Conservation (phyloP, 805 yeast species). For the Starmerella bombicola region DNA sequence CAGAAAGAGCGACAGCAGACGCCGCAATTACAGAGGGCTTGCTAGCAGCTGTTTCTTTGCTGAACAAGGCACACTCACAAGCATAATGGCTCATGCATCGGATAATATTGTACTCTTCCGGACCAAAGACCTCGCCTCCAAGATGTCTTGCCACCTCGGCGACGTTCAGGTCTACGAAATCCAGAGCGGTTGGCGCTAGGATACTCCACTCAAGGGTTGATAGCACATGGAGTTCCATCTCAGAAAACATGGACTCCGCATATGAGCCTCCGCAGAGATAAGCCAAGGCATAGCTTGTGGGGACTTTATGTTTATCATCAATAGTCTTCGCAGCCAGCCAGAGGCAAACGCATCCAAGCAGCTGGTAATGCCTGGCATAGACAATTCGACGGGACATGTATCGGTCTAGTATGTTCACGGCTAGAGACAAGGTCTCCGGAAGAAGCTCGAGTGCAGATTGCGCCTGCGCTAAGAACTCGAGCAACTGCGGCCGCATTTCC, state of each 20-base stretch:
- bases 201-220: slow-evolving; percentile 62
- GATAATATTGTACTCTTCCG: slow-evolving; percentile 10
- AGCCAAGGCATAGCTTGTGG: slow-evolving; percentile 58
- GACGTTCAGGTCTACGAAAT: slow-evolving; percentile 30
- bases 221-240: slow-evolving; percentile 67
- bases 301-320: slow-evolving; percentile 63
- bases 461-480: slow-evolving; percentile 65
- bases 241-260: slow-evolving; percentile 48
- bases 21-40: slow-evolving; percentile 28
- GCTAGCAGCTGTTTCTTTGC: slow-evolving; percentile 25
- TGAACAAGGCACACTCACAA: slow-evolving; percentile 30
- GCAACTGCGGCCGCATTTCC: slow-evolving; percentile 55
- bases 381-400: slow-evolving; percentile 83
- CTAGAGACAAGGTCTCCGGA: slow-evolving; percentile 55
- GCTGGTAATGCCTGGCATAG: slow-evolving; percentile 71
- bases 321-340: slow-evolving; percentile 87
- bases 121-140: slow-evolving; percentile 12
- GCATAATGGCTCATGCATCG: slow-evolving; percentile 26
- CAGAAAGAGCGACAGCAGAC: slow-evolving; percentile 29
- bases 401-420: slow-evolving; percentile 71
- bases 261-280: slow-evolving; percentile 57
- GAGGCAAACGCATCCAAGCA: slow-evolving; percentile 80
- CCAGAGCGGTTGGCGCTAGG: slow-evolving; percentile 47
- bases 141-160: slow-evolving; percentile 12
- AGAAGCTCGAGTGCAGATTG: slow-evolving; percentile 48